These are phyloP conservation scores for Syzygium grande DNA, from an alignment of 345 rosid genomes.

Conservation along the genomic window DNA sequence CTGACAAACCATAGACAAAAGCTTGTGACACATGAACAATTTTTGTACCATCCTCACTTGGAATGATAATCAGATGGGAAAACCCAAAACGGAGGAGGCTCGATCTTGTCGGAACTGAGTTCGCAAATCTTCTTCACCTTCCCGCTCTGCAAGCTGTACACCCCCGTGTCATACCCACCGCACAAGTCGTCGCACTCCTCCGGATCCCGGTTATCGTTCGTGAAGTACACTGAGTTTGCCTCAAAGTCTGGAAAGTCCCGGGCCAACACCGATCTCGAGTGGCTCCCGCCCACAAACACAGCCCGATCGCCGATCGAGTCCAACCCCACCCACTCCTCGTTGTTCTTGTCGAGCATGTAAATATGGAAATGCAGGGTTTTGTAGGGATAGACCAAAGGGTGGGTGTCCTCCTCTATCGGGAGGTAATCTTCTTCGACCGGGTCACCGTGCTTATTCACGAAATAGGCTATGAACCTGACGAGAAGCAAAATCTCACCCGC, in stretches of 20 bases:
- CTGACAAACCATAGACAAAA: not conserved
- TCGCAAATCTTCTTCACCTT: not conserved
- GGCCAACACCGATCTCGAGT: not conserved
- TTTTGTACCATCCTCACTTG: too few species aligned
- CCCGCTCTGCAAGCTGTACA: not conserved
- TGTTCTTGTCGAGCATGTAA: not conserved
- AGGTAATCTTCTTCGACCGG: not conserved
- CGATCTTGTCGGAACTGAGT: not conserved
- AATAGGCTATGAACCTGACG: not conserved
- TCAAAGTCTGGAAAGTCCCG: not conserved
- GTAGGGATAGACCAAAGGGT: not conserved
- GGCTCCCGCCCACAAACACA: constrained; percentile 1
- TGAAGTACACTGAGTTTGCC: not conserved
- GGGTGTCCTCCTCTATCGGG: not conserved
- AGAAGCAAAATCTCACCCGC: not conserved
- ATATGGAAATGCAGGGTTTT: not conserved
- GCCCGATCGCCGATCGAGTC: not conserved
- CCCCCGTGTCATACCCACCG: constrained; percentile 3
- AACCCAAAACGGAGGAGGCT: constrained; percentile 9
- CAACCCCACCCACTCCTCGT: not conserved
- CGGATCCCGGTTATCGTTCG: not conserved
- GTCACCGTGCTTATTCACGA: not conserved
- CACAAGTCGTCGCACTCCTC: not conserved
- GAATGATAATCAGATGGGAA: not conserved
- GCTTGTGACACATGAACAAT: not conserved